A percentile compares a stretch with the other conserved stretches of the same genome.
These are phyloP conservation scores for Hypoxylon sp. DNA, from an alignment of 2,329 filamentous ascomycete genomes.

Conservation along the genomic window DNA sequence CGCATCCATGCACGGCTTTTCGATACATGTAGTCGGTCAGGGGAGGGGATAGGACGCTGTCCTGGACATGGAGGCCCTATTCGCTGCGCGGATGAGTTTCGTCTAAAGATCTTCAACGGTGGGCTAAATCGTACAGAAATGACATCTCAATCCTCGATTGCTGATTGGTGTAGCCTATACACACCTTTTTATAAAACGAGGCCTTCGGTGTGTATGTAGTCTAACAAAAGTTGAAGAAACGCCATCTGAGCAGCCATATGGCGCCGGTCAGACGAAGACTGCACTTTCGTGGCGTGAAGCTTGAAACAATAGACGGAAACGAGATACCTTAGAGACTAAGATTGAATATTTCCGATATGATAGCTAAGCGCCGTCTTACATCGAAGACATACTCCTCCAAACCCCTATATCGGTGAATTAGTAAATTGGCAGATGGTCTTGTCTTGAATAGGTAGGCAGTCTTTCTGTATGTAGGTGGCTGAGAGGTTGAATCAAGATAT, in stretches of 20 bases:
- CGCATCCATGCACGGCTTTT: slow-evolving; percentile 33
- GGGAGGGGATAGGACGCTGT: slow-evolving; percentile 32
- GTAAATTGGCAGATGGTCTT: slow-evolving; percentile 1
- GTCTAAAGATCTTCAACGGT: slow-evolving; percentile 39
- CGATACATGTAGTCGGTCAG: slow-evolving; percentile 38
- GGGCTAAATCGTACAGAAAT: slow-evolving; percentile 39
- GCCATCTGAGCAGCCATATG: slow-evolving; percentile 14
- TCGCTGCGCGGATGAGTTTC: slow-evolving; percentile 35
- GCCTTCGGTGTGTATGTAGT: slow-evolving; percentile 35
- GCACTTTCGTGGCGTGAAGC: slow-evolving; percentile 20
- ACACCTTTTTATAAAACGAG: slow-evolving; percentile 32
- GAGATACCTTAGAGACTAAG: slow-evolving; percentile 7
- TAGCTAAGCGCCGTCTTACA: slow-evolving; percentile 25
- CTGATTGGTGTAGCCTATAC: slow-evolving; percentile 39
- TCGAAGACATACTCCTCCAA: neutral
- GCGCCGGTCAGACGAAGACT: slow-evolving; percentile 8
- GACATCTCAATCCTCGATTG: slow-evolving; percentile 27
- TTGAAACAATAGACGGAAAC: slow-evolving; percentile 27
- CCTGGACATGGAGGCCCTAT: slow-evolving; percentile 39
- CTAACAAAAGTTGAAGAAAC: slow-evolving; percentile 4
- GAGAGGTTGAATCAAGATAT: slow-evolving; percentile 14
- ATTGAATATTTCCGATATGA: slow-evolving; percentile 14
- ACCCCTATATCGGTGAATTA: neutral
- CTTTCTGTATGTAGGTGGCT: neutral
- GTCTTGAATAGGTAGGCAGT: slow-evolving; percentile 1